Conservation (phyloP, 331 rosid genomes). For the Phaseolus coccineus region DNA sequence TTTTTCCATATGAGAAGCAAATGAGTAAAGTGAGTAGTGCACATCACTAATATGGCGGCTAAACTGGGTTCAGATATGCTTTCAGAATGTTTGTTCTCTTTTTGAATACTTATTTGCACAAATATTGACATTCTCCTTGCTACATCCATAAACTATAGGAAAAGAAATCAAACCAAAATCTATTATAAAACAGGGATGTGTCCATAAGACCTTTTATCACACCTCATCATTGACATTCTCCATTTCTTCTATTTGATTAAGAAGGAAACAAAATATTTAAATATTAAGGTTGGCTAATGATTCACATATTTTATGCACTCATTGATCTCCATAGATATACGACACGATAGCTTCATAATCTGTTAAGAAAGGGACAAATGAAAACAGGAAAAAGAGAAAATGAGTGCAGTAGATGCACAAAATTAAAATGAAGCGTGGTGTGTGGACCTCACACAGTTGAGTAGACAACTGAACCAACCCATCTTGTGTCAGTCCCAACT, state of each 20-base stretch:
- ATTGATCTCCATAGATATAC: constrained; percentile 28
- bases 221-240: constrained; percentile 34
- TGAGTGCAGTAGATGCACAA: constrained; percentile 8
- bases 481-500: constrained; percentile 5
- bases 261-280: background rate
- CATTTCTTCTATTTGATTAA: constrained; percentile 25
- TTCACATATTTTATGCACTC: constrained; percentile 38
- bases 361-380: constrained; percentile 39
- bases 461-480: constrained; percentile 35
- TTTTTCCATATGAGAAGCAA: background rate
- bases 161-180: constrained; percentile 24
- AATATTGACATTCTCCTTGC: background rate
- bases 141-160: background rate
- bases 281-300: constrained; percentile 11
- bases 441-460: constrained; percentile 51
- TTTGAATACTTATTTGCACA: background rate
- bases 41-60: constrained; percentile 10
- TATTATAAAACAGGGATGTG: constrained; percentile 4
- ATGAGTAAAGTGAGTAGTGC: background rate
- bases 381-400: constrained; percentile 33
- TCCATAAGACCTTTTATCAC: constrained; percentile 1
- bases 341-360: constrained; percentile 35
- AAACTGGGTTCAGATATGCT: background rate
- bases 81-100: constrained; percentile 3
- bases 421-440: constrained; percentile 26